Evolutionary conservation across 75 land plant species (phyloP), one percentile per base, ranked within the genome.

Genomic region (Sequoiadendron giganteum): DNA sequence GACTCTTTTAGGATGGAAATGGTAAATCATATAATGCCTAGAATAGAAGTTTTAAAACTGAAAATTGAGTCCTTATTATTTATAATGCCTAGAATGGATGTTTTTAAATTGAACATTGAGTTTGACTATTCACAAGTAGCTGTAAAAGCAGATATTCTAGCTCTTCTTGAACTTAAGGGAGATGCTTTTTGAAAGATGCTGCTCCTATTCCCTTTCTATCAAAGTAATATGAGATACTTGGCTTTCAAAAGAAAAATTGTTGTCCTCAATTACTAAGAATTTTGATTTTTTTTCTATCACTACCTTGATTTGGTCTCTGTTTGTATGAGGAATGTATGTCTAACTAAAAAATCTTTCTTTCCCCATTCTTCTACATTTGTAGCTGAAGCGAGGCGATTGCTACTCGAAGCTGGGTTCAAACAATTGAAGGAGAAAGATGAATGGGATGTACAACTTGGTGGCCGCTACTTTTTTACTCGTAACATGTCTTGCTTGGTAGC

Each of bases 401-500:
- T 98, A 40, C 83, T 97, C 28, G 95, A 89, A 85, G 93, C 99
- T 88, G 99, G 99, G 25, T 98, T 98, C 85, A 91, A 94, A 68
- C 89, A 92, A 88, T 86, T 98, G 81, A 91, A 92, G 65, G 99
- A 98, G 90, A 93, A 94, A 86, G 99, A 98, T 45, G 99, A 95
- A 28, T 98, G 99, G 99, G 93, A 96, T 30, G 86, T 98, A 30
- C 92, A 94, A 89, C 99, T 97, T 49, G 99, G 97, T 55, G 99
- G 99, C 9, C 92, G 96, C 36, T 98, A 98, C 86, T 95, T 97
- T 87, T 97, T 98, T 68, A 98, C 99, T 1, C 89, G 99, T 72
- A 98, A 98, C 70, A 95, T 95, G 99, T 98, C 99, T 61, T 93
- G 92, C 70, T 88, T 98, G 88, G 91, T 98, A 86, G 99, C 99